Conservation (phyloP, 2,329 filamentous ascomycete species). For the Colletotrichum nymphaeae region DNA sequence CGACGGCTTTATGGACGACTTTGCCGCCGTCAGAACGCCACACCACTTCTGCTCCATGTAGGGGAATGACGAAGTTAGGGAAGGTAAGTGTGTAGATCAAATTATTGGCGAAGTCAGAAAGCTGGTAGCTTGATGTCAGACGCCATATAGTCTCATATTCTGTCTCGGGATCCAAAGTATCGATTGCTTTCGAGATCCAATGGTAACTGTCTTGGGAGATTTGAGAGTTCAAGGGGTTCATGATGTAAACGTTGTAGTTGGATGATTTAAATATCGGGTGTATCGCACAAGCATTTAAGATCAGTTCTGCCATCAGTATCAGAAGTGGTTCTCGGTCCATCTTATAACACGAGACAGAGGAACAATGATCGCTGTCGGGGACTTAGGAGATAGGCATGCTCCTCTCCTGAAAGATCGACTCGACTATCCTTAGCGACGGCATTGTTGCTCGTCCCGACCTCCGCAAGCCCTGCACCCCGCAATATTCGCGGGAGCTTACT, state of each 20-base stretch:
- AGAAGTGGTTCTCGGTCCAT: background rate
- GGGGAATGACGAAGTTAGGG: background rate
- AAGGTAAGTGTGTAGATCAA: constrained; percentile 4
- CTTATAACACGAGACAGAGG: background rate
- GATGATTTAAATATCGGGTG: background rate
- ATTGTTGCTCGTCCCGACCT: background rate
- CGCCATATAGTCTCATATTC: constrained; percentile 5
- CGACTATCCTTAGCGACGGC: background rate
- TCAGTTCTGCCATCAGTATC: background rate
- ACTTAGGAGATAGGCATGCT: background rate
- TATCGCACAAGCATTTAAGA: background rate
- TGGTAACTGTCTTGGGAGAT: background rate
- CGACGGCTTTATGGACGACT: background rate
- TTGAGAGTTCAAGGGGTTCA: background rate
- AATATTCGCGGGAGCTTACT: background rate
- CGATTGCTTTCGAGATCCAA: constrained; percentile 1
- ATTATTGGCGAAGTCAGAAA: constrained; percentile 1
- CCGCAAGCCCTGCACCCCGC: too few relatives aligned
- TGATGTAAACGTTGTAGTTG: background rate
- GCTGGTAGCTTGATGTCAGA: background rate
- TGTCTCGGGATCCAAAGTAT: background rate
- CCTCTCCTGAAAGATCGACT: background rate
- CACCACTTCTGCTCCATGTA: background rate
- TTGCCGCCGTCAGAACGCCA: constrained; percentile 18
- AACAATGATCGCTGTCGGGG: background rate